Evolutionary conservation across 441 rosid genomes (phyloP).

Genomic region (Hypseocharis bilobata): DNA sequence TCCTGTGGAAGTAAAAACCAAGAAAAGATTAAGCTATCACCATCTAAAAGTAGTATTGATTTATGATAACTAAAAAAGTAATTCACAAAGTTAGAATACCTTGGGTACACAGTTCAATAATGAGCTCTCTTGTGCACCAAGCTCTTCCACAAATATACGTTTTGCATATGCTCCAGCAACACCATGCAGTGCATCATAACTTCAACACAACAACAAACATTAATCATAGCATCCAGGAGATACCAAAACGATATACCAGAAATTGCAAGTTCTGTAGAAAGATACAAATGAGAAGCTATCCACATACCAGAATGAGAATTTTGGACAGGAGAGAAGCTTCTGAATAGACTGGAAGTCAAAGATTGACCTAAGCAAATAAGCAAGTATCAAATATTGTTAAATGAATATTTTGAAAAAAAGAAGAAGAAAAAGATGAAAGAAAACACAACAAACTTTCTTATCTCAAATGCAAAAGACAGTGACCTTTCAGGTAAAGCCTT

Average conservation of each 20-base stretch:
- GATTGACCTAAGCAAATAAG: conserved; percentile 46
- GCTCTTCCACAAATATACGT: conserved; percentile 85
- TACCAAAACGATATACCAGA: conserved; percentile 3
- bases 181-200: conserved; percentile 91
- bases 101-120: conserved; percentile 80
- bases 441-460: not conserved
- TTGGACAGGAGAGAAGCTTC: conserved; percentile 75
- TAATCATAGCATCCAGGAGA: not conserved
- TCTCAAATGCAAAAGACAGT: not conserved
- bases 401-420: not conserved
- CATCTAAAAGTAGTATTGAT: conserved; percentile 1
- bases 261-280: not conserved
- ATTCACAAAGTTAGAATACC: conserved; percentile 35
- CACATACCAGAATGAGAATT: conserved; percentile 75
- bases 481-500: not conserved
- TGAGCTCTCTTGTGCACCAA: conserved; percentile 73
- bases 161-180: conserved; percentile 95
- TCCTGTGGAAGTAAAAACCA: conserved; percentile 41
- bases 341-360: conserved; percentile 70
- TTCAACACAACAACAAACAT: conserved; percentile 26
- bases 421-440: not conserved
- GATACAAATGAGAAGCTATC: conserved; percentile 17
- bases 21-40: not conserved
- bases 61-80: not conserved
- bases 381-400: not conserved